Base-by-base conservation (phyloP, 2,329 filamentous ascomycete species). In the Niveomyces coronatus region DNA sequence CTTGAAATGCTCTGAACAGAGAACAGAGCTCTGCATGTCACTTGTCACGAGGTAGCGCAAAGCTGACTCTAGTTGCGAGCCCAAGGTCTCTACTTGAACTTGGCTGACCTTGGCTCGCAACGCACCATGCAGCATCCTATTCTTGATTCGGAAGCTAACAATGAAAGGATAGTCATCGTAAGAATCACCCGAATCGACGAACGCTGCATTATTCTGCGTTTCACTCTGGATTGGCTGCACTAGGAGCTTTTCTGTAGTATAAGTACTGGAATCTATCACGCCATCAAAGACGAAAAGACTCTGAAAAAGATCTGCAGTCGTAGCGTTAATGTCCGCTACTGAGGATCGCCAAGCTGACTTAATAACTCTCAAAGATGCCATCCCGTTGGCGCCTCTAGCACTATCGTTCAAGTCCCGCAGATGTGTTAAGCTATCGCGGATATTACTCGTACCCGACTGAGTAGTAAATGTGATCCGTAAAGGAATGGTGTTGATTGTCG, bases 121-220 rank as follows among this genome's bases (percentile, higher is more conserved):
- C 14, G 39, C 39, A 16, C 48, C 45, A 22, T 44, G 40, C 9
- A 51, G 44, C 4, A 23, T 26, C 19, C 39, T 40, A 23, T 47
- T 30, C 8, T 45, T 41, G 31, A 51, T 48, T 7, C 35, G 44
- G 39, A 48, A 51, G 38, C 45, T 51, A 26, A 43, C 42, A 22
- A 51, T 51, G 8, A 50, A 18, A n/a, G 47, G 44, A 15, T 51
- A 51, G 16, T 51, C 49, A 28, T 51, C 49, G 31, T 47, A 51
- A 4, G n/a, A n/a, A n/a, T n/a, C n/a, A n/a, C n/a, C n/a, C n/a
- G n/a, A n/a, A n/a, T n/a, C n/a, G n/a, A n/a, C n/a, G n/a, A n/a
- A n/a, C n/a, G n/a, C n/a, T n/a, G n/a, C n/a, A 35, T 41, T 7
- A 44, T 34, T 18, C 40, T 35, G 13, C 37, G n/a, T 14, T 35